Evolutionary conservation across 176 grass and related monocot genomes (phyloP), one percentile per base, ranked within the genome.

Genomic region (Oryza glumipatula): DNA sequence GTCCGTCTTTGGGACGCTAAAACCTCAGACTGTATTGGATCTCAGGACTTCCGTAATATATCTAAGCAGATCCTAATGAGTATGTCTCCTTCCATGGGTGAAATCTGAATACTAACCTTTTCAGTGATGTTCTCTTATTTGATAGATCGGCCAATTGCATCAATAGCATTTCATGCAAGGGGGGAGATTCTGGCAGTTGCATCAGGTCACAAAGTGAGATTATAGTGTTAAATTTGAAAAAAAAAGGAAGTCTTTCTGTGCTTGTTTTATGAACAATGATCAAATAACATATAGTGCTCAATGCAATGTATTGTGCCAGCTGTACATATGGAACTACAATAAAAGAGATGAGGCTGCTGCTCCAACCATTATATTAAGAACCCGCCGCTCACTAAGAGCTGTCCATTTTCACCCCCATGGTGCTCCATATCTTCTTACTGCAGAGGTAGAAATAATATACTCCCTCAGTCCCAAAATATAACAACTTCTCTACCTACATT

Each of bases 281-380:
- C 83, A 47, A 68, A 73, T 63, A 78, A 26, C 61, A n/a, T 80
- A 32, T 77, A 71, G 73, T 72, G 69, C 52, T 73, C 17, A 68
- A 43, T 39, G 65, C 56, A 65, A 76, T 70, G 28, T 71, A 21
- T 77, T 84, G 81, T 83, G 43, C 45, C 90, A 99, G 97, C 44
- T 99, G 84, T 92, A 94, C 89, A 91, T 99, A 82, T 99, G 97
- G 97, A 99, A 94, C 74, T 99, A 99, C 86, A 96, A 94, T 82
- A 96, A 93, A 77, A 77, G 92, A 92, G 90, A 81, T 39, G 91
- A 87, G 10, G 51, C 88, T 88, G 84, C 92, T 83, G 43, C 82
- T 19, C 97, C 97, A 13, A 61, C 77, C 30, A 86, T 96, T 68
- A 89, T 99, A 89, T 84, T 99, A 68, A 99, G 47, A 87, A 99